phyloP scores from a whole-genome alignment of 2,329 filamentous ascomycete genomes.

The Pyrenophora seminiperda region DNA sequence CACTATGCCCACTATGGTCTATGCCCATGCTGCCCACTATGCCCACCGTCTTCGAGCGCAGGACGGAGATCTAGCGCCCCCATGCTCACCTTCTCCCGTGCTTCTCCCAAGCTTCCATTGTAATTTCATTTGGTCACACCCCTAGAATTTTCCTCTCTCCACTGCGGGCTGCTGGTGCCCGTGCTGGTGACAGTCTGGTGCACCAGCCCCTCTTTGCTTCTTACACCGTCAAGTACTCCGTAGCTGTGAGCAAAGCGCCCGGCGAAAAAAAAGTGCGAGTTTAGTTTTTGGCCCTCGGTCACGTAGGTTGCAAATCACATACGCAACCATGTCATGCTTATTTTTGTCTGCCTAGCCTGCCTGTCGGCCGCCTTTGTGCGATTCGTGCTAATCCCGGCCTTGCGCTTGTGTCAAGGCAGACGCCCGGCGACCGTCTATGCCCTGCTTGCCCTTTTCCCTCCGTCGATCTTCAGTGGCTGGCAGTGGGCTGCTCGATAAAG shows the following conservation, averaged over 20 bases:
- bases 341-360: constrained; percentile 36
- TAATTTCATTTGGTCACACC: constrained; percentile 29
- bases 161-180: constrained; percentile 25
- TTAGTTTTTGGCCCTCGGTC: constrained; percentile 14
- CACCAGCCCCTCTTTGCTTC: constrained; percentile 23
- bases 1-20: too few relatives aligned
- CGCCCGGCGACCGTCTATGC: constrained; percentile 12
- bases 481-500: constrained; percentile 16
- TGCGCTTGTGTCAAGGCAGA: constrained; percentile 22
- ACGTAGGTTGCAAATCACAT: constrained; percentile 22
- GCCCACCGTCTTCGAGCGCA: constrained; percentile 18
- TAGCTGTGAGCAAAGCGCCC: constrained; percentile 13
- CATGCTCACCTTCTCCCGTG: constrained; percentile 44
- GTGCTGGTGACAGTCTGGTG: constrained; percentile 31
- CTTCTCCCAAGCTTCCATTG: constrained; percentile 48
- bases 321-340: constrained; percentile 34
- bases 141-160: constrained; percentile 34
- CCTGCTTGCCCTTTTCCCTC: constrained; percentile 22
- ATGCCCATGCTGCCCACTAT: not conserved
- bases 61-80: constrained; percentile 34
- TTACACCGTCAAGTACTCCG: constrained; percentile 13
- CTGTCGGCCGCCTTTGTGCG: constrained; percentile 30
- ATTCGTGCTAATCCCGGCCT: constrained; percentile 37
- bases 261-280: constrained; percentile 10
- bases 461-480: constrained; percentile 23